Percentiles rank a stretch among this genome's conserved stretches.
Conservation (phyloP, 1,284 basidiomycete species). For the Sporisorium iseilematis-ciliati region DNA sequence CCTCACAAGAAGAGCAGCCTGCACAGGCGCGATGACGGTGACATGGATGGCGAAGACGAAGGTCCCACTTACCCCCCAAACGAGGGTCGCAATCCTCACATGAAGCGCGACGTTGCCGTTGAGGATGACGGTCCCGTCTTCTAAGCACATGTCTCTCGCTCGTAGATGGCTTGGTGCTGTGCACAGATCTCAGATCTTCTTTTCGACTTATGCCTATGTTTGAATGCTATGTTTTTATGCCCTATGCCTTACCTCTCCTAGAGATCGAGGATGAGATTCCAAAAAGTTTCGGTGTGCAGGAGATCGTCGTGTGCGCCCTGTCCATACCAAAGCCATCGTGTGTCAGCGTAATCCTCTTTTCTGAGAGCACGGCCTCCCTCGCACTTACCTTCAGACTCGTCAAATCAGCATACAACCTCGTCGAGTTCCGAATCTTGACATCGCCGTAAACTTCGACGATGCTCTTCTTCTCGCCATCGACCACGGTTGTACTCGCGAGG, state of each 20-base stretch:
- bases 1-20: no score
- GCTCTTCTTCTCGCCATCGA: conserved; percentile 30
- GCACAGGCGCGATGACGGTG: conserved; percentile 21
- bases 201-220: background rate
- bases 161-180: background rate
- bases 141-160: background rate
- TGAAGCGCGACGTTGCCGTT: no score
- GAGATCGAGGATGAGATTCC: conserved; percentile 23
- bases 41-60: no score
- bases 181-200: background rate
- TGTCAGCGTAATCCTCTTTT: background rate
- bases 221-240: background rate
- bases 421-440: conserved; percentile 13
- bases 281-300: conserved; percentile 37
- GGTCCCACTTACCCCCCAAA: no score
- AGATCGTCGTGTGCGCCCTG: conserved; percentile 44
- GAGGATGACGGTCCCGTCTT: conserved; percentile 19
- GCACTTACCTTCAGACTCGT: conserved; percentile 23
- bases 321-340: background rate
- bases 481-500: conserved; percentile 20
- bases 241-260: conserved; percentile 6
- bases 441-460: conserved; percentile 19
- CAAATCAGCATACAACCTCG: conserved; percentile 22
- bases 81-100: no score
- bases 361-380: no score